Evolutionary conservation across 2,329 filamentous ascomycete genomes (phyloP).

Genomic region (Aspergillus uvarum): DNA sequence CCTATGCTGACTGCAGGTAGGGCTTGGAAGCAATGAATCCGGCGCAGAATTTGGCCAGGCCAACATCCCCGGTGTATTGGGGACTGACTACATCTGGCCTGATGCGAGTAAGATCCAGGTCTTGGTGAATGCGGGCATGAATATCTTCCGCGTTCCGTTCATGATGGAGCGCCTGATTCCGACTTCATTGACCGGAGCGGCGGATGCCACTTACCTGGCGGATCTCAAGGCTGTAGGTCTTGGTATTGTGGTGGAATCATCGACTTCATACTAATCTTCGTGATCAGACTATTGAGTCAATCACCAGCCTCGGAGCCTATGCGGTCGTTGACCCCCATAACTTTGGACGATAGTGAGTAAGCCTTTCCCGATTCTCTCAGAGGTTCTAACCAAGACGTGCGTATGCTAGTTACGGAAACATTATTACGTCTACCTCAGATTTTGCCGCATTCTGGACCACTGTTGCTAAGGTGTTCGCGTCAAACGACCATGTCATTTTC

Average conservation of each 20-base stretch:
- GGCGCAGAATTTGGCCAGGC: slow-evolving; percentile 64
- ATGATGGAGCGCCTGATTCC: slow-evolving; percentile 57
- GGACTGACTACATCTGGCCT: slow-evolving; percentile 65
- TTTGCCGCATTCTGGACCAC: slow-evolving; percentile 61
- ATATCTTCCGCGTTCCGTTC: slow-evolving; percentile 59
- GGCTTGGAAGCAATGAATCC: slow-evolving; percentile 56
- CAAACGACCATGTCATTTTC: slow-evolving; percentile 59
- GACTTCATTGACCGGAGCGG: slow-evolving; percentile 42
- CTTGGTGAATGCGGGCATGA: slow-evolving; percentile 54
- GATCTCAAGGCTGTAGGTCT: slow-evolving; percentile 35
- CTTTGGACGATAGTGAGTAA: slow-evolving; percentile 47
- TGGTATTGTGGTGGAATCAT: not conserved
- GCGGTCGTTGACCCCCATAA: slow-evolving; percentile 63
- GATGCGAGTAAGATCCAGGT: slow-evolving; percentile 52
- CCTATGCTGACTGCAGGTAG: slow-evolving; percentile 12
- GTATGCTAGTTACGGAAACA: slow-evolving; percentile 17
- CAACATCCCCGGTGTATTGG: slow-evolving; percentile 56
- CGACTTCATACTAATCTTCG: not conserved
- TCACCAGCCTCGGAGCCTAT: slow-evolving; percentile 50
- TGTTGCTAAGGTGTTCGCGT: slow-evolving; percentile 54
- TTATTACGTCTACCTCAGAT: slow-evolving; percentile 45
- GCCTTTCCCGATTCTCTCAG: not conserved
- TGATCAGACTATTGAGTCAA: slow-evolving; percentile 34
- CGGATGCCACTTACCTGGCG: slow-evolving; percentile 45
- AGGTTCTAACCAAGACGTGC: not conserved